These are phyloP conservation scores for Marasmius oreades DNA, from an alignment of 1,284 basidiomycete genomes.

Conservation along the genomic window DNA sequence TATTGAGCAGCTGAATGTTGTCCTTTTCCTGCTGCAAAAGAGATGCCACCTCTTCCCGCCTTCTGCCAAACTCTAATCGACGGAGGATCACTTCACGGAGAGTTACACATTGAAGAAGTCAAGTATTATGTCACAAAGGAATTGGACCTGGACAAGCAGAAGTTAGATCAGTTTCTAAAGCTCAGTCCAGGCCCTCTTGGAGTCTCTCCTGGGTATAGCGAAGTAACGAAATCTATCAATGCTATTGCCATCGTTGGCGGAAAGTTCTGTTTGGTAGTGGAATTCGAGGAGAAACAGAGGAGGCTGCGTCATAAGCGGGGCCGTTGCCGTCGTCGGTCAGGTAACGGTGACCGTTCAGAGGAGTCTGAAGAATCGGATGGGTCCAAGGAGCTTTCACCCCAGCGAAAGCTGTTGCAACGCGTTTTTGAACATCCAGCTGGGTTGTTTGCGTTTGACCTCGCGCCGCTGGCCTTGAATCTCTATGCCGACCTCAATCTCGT, in stretches of 20 bases:
- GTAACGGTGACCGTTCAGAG: neutral
- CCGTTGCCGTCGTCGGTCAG: neutral
- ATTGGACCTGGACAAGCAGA: neutral
- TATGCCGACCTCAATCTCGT: slow-evolving; percentile 33
- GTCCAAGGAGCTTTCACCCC: neutral
- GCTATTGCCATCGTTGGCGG: neutral
- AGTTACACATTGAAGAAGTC: neutral
- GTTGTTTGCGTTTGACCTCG: slow-evolving; percentile 40
- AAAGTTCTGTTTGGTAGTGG: neutral
- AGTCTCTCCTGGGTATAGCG: neutral
- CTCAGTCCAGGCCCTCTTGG: neutral
- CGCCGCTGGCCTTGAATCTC: slow-evolving; percentile 35
- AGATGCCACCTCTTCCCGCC: neutral
- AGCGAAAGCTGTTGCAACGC: neutral
- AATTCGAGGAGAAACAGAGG: neutral
- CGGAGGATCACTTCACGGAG: neutral
- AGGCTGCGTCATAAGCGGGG: neutral
- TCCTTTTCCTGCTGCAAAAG: neutral
- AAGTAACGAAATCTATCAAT: neutral
- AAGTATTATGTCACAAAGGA: neutral
- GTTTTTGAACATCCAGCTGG: slow-evolving; percentile 30
- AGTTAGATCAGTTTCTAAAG: neutral
- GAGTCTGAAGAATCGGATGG: neutral
- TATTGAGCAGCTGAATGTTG: neutral
- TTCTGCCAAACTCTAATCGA: slow-evolving; percentile 1